A percentile compares a stretch with the other conserved stretches of the same genome.
These are phyloP conservation scores for Chlamydomonas sp. DNA, from an alignment of 139 green algal species.

Conservation along the genomic window DNA sequence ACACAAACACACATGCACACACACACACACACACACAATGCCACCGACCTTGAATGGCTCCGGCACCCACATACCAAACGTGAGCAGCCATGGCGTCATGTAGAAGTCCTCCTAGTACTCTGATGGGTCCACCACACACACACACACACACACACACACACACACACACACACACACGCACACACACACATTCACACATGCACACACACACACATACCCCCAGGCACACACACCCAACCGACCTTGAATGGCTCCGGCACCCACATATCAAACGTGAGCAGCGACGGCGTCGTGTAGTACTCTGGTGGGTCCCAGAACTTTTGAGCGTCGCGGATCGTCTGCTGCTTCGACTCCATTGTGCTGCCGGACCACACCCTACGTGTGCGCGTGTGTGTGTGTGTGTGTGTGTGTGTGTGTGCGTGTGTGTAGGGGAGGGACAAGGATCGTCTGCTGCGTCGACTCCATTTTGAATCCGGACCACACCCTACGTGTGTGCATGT, in stretches of 20 bases:
- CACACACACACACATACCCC: conserved; percentile 9
- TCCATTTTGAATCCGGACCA: background rate
- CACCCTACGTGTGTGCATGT: background rate
- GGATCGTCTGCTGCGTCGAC: background rate
- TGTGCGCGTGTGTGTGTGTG: conserved; percentile 21
- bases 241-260: conserved; percentile 13
- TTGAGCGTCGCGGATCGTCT: conserved; percentile 20
- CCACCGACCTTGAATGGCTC: conserved; percentile 7
- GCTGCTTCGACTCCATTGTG: conserved; percentile 27
- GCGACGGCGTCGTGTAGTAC: background rate
- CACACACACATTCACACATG: conserved; percentile 1
- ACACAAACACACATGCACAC: conserved; percentile 3
- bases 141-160: background rate
- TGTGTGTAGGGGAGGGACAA: background rate
- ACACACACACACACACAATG: conserved; percentile 10
- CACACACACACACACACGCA: background rate
- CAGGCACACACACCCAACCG: conserved; percentile 12
- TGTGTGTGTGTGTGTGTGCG: background rate
- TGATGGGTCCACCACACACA: conserved; percentile 17
- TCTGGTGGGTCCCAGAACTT: conserved; percentile 18
- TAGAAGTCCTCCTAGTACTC: no score
- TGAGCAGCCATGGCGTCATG: background rate
- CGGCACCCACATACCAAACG: background rate
- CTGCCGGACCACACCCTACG: conserved; percentile 29
- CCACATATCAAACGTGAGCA: conserved; percentile 1